These are phyloP conservation scores for Penicillium sp. DNA, from an alignment of 2,329 filamentous ascomycete genomes.

Conservation along the genomic window DNA sequence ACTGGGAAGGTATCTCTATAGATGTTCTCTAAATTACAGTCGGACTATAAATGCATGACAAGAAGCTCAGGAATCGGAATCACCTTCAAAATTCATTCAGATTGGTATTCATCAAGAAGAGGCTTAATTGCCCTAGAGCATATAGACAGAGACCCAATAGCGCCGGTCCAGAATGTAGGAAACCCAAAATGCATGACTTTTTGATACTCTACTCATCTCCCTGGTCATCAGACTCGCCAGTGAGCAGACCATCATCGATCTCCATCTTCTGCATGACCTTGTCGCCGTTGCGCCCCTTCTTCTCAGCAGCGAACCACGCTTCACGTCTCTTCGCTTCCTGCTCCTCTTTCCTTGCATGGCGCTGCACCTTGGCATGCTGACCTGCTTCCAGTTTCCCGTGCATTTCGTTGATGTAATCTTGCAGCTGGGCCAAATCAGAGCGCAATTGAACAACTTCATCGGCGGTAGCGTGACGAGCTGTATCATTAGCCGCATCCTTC, in stretches of 20 bases:
- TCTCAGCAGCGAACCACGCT: constrained; percentile 47
- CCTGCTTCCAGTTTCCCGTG: constrained; percentile 39
- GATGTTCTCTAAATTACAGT: not conserved
- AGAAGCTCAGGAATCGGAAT: no score
- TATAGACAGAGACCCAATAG: not conserved
- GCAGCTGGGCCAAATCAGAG: constrained; percentile 33
- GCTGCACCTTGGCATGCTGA: constrained; percentile 31
- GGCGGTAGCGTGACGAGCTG: constrained; percentile 34
- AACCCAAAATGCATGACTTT: not conserved
- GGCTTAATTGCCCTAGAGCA: not conserved
- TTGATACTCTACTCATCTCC: constrained; percentile 28
- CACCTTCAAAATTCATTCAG: not conserved
- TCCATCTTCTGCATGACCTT: constrained; percentile 40
- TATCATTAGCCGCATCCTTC: constrained; percentile 34
- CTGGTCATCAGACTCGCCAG: constrained; percentile 38
- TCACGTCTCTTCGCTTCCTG: constrained; percentile 41
- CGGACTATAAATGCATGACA: not conserved
- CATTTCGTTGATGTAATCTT: constrained; percentile 40
- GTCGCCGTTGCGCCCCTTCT: constrained; percentile 43
- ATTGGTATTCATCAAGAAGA: not conserved
- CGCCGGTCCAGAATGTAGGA: not conserved
- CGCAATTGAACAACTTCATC: constrained; percentile 39
- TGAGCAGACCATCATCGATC: constrained; percentile 31
- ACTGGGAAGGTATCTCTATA: not conserved
- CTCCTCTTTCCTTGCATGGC: constrained; percentile 40